Evolutionary conservation across 139 green algal species (phyloP).

Genomic region (Pleodorina starrii): DNA sequence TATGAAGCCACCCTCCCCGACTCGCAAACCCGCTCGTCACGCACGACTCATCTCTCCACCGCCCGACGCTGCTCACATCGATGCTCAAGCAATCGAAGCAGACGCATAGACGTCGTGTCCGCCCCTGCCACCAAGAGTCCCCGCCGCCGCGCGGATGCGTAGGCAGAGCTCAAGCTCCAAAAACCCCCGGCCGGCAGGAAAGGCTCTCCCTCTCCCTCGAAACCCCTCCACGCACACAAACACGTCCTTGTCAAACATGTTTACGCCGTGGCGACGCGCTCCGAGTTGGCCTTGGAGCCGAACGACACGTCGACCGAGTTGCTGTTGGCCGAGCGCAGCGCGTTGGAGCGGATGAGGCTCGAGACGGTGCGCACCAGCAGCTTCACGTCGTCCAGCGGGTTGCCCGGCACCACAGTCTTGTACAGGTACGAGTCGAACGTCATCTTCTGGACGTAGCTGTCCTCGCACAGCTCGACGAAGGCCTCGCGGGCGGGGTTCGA

Average conservation of each 20-base stretch:
- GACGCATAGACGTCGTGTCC: too few relatives aligned
- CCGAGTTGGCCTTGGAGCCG: conserved; percentile 75
- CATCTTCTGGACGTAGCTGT: conserved; percentile 99
- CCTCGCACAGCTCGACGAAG: conserved; percentile 99
- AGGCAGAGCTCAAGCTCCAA: too few relatives aligned
- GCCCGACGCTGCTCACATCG: too few relatives aligned
- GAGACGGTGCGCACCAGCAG: conserved; percentile 94
- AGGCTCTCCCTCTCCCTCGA: too few relatives aligned
- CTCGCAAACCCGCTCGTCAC: too few relatives aligned
- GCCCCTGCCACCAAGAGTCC: too few relatives aligned
- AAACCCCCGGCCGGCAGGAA: too few relatives aligned
- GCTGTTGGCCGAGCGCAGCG: conserved; percentile 77
- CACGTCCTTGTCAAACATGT: not conserved
- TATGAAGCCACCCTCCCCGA: too few relatives aligned
- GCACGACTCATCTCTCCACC: too few relatives aligned
- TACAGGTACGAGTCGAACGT: conserved; percentile 99
- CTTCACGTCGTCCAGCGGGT: conserved; percentile 98
- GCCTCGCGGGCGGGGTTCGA: conserved; percentile 98
- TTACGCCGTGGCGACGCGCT: conserved; percentile 58
- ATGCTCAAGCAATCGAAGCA: too few relatives aligned
- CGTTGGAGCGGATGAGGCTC: conserved; percentile 93
- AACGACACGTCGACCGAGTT: conserved; percentile 81
- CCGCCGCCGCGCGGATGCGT: too few relatives aligned
- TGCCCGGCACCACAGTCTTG: conserved; percentile 99
- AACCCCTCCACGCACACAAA: too few relatives aligned